phyloP scores from a whole-genome alignment of 2,329 filamentous ascomycete genomes.

The Lecanicillium sp. region DNA sequence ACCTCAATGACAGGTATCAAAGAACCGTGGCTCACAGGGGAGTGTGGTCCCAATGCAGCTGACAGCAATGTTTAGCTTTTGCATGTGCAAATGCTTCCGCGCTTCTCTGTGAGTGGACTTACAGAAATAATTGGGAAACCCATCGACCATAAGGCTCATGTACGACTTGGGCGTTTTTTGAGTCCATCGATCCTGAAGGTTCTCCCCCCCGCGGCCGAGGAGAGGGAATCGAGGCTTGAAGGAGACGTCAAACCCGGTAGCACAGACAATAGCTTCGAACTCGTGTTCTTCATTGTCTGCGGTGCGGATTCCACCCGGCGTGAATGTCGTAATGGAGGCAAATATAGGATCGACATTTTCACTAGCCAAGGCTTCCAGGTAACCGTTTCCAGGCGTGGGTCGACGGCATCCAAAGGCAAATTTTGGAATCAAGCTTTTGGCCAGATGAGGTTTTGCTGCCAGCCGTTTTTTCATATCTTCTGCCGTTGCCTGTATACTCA shows the following conservation, averaged over 20 bases:
- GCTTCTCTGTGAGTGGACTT: no score
- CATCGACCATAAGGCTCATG: slow-evolving; percentile 40
- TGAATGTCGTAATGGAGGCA: no score
- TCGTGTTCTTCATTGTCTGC: slow-evolving; percentile 33
- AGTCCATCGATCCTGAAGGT: slow-evolving; percentile 37
- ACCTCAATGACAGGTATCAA: slow-evolving; percentile 42
- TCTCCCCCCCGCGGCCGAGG: slow-evolving; percentile 32
- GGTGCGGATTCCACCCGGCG: slow-evolving; percentile 38
- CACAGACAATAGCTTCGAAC: slow-evolving; percentile 46
- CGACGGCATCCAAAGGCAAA: slow-evolving; percentile 58
- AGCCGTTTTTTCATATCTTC: slow-evolving; percentile 46
- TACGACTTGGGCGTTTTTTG: slow-evolving; percentile 38
- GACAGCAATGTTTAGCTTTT: no score
- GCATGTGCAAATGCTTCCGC: background rate
- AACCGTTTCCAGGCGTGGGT: slow-evolving; percentile 57
- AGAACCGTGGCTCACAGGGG: slow-evolving; percentile 41
- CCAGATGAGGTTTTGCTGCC: slow-evolving; percentile 44
- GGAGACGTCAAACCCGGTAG: slow-evolving; percentile 45
- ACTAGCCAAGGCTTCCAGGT: slow-evolving; percentile 54
- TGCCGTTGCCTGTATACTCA: slow-evolving; percentile 51
- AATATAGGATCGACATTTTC: slow-evolving; percentile 56
- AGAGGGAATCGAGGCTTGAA: slow-evolving; percentile 41
- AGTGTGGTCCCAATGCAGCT: slow-evolving; percentile 22
- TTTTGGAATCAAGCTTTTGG: slow-evolving; percentile 48
- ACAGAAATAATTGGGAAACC: slow-evolving; percentile 48